Conservation (phyloP, 1,284 basidiomycete genomes). For the Boletus calvinii region DNA sequence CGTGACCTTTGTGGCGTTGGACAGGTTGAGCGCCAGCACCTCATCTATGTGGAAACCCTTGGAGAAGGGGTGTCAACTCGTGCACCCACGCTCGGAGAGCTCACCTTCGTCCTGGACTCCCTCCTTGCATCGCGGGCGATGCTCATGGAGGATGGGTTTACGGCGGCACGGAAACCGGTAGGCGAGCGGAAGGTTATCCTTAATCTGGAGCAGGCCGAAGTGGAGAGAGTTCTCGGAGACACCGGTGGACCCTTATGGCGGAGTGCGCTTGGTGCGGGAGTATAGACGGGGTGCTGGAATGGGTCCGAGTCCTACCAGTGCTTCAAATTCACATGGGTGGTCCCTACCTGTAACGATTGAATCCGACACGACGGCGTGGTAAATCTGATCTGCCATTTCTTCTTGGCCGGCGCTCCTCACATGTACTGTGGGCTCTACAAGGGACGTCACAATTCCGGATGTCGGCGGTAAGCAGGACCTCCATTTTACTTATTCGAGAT, state of each 20-base stretch:
- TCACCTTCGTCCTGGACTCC: slow-evolving; percentile 63
- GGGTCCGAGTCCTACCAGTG: not conserved
- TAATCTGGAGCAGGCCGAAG: slow-evolving; percentile 68
- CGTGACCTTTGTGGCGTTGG: slow-evolving; percentile 6
- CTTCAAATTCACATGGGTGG: not conserved
- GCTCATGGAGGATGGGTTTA: slow-evolving; percentile 62
- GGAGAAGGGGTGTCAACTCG: slow-evolving; percentile 50
- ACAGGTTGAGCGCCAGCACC: slow-evolving; percentile 68
- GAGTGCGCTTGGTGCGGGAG: slow-evolving; percentile 42
- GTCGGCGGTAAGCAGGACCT: not conserved
- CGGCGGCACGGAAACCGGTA: slow-evolving; percentile 50
- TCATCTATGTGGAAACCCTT: slow-evolving; percentile 58
- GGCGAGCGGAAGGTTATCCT: slow-evolving; percentile 62
- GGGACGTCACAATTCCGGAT: not conserved
- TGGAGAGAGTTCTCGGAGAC: slow-evolving; percentile 72
- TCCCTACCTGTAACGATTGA: slow-evolving; percentile 1
- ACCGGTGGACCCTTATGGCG: slow-evolving; percentile 70
- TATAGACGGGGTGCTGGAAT: slow-evolving; percentile 10
- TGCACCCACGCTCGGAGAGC: slow-evolving; percentile 55
- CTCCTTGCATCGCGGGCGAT: slow-evolving; percentile 71
- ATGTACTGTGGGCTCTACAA: not conserved
- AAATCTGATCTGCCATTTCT: not conserved
- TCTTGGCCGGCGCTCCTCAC: not conserved
- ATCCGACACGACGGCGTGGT: not conserved
- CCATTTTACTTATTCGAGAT: not conserved